Conservation (phyloP, 441 rosid genomes). For the Heliophila coronopifolia region DNA sequence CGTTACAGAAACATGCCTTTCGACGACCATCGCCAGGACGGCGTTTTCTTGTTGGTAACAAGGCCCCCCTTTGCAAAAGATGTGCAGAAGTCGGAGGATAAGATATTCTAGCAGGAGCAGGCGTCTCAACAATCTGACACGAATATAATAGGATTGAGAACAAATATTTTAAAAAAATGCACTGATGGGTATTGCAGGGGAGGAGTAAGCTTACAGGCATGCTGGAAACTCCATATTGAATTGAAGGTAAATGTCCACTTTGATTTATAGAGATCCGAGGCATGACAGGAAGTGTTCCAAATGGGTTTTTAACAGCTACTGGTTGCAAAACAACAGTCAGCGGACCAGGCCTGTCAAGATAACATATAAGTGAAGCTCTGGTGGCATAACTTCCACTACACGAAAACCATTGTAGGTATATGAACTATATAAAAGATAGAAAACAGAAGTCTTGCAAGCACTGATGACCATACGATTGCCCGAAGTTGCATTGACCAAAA, state of each 20-base stretch:
- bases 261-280: constrained; percentile 83
- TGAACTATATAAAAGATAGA: constrained; percentile 1
- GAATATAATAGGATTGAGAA: too few species aligned
- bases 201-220: constrained; percentile 59
- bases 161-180: too few species aligned
- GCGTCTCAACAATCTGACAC: constrained; percentile 62
- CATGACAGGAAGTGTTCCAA: constrained; percentile 86
- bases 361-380: neutral
- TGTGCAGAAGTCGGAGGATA: constrained; percentile 78
- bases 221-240: constrained; percentile 93
- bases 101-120: constrained; percentile 74
- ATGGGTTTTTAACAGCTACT: constrained; percentile 59
- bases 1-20: constrained; percentile 31
- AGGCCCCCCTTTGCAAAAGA: constrained; percentile 67
- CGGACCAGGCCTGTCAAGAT: constrained; percentile 42
- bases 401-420: neutral
- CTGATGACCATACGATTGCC: constrained; percentile 46
- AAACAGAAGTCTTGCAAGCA: constrained; percentile 6
- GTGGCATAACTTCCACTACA: neutral
- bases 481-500: constrained; percentile 45
- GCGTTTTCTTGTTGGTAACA: constrained; percentile 75
- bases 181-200: neutral
- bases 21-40: constrained; percentile 60
- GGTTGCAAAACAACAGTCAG: constrained; percentile 51
- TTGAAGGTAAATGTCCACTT: constrained; percentile 66